These are phyloP conservation scores for Coniferiporia weirii DNA, from an alignment of 1,284 basidiomycete genomes.

Conservation along the genomic window DNA sequence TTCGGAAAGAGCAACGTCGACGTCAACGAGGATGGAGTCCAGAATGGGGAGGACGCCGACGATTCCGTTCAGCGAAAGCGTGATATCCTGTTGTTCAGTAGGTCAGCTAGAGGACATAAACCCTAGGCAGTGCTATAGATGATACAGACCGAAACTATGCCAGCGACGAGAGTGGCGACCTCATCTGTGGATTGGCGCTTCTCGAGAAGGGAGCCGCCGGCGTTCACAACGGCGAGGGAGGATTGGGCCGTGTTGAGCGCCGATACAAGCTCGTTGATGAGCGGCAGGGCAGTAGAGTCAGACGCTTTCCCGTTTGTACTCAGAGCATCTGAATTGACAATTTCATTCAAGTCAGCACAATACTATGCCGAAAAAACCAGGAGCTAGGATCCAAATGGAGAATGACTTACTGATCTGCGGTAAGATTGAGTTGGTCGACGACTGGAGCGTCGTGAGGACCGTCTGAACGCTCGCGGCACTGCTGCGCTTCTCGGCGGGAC, in stretches of 20 bases:
- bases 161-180: conserved; percentile 17
- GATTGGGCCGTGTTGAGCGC: conserved; percentile 15
- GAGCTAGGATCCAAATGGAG: neutral
- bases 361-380: neutral
- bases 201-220: neutral
- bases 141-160: conserved; percentile 11
- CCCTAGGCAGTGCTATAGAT: no score
- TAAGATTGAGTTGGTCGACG: conserved; percentile 6
- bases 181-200: conserved; percentile 20
- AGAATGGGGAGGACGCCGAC: conserved; percentile 10
- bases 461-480: neutral
- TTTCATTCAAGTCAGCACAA: neutral
- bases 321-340: neutral
- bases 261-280: conserved; percentile 11
- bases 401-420: conserved; percentile 14
- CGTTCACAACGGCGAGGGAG: conserved; percentile 7
- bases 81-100: conserved; percentile 5
- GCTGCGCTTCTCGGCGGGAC: conserved; percentile 10
- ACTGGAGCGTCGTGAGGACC: conserved; percentile 13
- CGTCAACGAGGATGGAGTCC: conserved; percentile 14
- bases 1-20: conserved; percentile 19
- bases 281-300: conserved; percentile 9
- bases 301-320: conserved; percentile 6
- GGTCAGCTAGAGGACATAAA: neutral
- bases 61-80: neutral